Base-by-base conservation (phyloP, 2,329 filamentous ascomycete species). In the Balansia obtecta region DNA sequence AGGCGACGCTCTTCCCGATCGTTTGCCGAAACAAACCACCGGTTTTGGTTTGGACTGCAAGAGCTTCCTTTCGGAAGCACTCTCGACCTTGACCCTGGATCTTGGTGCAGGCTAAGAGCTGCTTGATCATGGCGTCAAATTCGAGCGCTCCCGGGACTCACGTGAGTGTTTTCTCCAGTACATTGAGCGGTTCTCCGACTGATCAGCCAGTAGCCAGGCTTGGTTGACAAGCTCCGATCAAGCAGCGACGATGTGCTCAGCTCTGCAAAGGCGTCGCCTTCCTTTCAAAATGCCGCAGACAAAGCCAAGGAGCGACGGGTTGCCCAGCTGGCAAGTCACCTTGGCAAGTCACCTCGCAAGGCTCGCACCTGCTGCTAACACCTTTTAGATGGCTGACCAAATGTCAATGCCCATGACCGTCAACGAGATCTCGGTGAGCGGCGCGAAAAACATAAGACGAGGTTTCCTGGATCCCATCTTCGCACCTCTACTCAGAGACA, bases 361-460 rank as follows among this genome's bases (percentile, higher is more conserved):
- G n/a, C 20, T 8, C 6, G 40, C 8, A 7, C 7, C 16, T 7
- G 11, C 9, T 7, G 20, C 56, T 65, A 52, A 66, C 48, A n/a
- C 4, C 32, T 4, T 8, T 3, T 50, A 69, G 67, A 62, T 69
- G 55, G 57, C 82, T 57, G 79, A 86, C 68, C 95, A 97, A 66
- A 84, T 85, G 57, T 87, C 87, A 42, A 80, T 93, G 52, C 91
- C 93, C 40, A 87, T 93, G 60, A 88, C 88, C 13, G 84, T 98
- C 64, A 87, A 87, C 59, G 86, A 88, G 43, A 79, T 98, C 63
- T 82, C 86, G 59, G 75, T 98, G 53, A 80, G 94, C 54, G 86
- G 89, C 63, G 88, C 88, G 43, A 77, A 78, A 53, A 83, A 93
- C 63, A 95, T 91, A n/a, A 81, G 93, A 55, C 79, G 79, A 59